A percentile compares a stretch with the other conserved stretches of the same genome.
These are phyloP conservation scores for Suillus placidus DNA, from an alignment of 768 basidiomycete species.

Conservation along the genomic window DNA sequence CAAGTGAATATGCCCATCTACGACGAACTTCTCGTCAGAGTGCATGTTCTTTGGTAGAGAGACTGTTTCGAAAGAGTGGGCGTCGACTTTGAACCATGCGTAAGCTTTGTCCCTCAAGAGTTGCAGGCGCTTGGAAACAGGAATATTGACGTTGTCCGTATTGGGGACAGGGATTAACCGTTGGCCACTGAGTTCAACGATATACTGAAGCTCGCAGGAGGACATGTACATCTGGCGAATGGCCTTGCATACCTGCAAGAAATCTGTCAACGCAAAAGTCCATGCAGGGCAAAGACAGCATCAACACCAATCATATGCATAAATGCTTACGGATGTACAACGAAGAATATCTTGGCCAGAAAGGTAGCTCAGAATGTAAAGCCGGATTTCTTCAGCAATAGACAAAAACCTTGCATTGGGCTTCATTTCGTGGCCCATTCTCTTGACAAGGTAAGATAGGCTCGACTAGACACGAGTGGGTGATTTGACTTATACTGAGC, in stretches of 20 bases:
- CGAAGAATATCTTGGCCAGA: not conserved
- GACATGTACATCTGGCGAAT: not conserved
- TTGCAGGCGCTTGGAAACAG: not conserved
- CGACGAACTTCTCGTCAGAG: not conserved
- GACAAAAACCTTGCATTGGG: not conserved
- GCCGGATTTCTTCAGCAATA: not conserved
- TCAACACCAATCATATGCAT: not conserved
- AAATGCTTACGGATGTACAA: constrained; percentile 1
- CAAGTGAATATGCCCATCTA: not conserved
- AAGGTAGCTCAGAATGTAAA: not conserved
- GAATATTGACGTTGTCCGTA: not conserved
- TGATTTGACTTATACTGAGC: too few relatives aligned
- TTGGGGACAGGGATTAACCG: not conserved
- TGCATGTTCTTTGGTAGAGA: not conserved
- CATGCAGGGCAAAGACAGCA: not conserved
- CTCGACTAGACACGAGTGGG: too few relatives aligned
- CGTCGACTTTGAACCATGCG: not conserved
- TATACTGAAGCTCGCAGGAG: not conserved
- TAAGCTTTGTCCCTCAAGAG: constrained; percentile 1
- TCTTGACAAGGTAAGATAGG: not conserved
- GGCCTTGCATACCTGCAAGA: not conserved
- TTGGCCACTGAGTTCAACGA: not conserved
- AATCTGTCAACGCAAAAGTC: not conserved
- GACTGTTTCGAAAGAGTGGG: not conserved
- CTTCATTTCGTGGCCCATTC: not conserved